Base-by-base conservation (phyloP, 2,329 filamentous ascomycete genomes). In the Colletotrichum tropicicola region DNA sequence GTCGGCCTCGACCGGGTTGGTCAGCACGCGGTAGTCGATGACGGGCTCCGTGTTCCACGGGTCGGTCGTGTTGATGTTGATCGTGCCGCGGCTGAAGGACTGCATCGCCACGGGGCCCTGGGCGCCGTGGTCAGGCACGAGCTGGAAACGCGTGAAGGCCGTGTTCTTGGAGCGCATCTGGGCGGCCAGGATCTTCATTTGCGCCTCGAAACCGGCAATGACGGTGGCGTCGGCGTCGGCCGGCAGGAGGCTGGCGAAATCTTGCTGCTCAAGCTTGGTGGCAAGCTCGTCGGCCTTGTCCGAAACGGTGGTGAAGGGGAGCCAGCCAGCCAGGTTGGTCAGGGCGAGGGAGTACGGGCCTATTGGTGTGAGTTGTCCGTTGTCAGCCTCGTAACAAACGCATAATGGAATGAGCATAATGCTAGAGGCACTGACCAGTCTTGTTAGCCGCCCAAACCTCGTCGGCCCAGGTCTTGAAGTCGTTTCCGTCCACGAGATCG, bases 51-150 rank as follows among this genome's bases (percentile, higher is more conserved):
- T 70, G 15, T 69, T 64, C 52, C 73, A 73, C 1, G 81, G 77
- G 61, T 81, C 72, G 59, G 78, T 49, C 63, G 81, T 69, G 68
- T 76, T 66, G 72, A 82, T 73, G 64, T 78, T 77, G 48, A 80
- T 72, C 15, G 70, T 75, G 27, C 78, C 79, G 5, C 78, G 76
- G 35, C 77, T 76, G 49, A 78, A 64, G 10, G 76, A 73, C 53
- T 79, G 73, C 35, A 78, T 69, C 6, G 70, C 61, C 3, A 74
- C 70, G 10, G 75, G 64, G 12, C 69, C 61, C 28, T 71, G 68
- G 17, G 66, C 60, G 6, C 67, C 68, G 6, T 70, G 65, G 15
- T 65, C 52, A 2, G 70, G 68, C n/a, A 59, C 64, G 25, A 72
- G 59, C 47, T 70, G 66, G 35, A 70, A 56, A 48, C 70, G 70